phyloP scores from a whole-genome alignment of 2,329 filamentous ascomycete species.

The Dactylella cylindrospora region DNA sequence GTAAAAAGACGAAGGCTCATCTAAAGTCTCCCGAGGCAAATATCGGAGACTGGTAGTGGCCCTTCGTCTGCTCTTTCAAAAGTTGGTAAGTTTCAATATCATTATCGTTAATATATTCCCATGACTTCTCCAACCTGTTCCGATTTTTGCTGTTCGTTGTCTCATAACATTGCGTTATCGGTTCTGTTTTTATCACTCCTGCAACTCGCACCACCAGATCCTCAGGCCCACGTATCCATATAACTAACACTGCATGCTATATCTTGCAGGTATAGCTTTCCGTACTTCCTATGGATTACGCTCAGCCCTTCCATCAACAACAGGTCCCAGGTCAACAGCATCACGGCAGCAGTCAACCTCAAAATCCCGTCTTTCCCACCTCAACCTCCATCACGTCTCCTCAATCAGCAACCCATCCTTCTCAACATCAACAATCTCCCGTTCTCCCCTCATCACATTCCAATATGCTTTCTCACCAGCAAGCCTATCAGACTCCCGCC shows the following conservation, averaged over 20 bases:
- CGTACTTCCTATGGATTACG: conserved; percentile 45
- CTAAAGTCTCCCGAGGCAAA: conserved; percentile 43
- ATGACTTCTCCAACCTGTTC: conserved; percentile 28
- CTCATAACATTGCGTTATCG: conserved; percentile 38
- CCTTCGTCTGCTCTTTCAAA: conserved; percentile 43
- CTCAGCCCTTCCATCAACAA: conserved; percentile 45
- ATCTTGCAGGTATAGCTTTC: conserved; percentile 45
- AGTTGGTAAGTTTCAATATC: conserved; percentile 40
- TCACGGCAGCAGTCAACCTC: conserved; percentile 40
- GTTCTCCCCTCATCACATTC: conserved; percentile 28
- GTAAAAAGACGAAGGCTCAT: conserved; percentile 44
- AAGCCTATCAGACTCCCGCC: conserved; percentile 33
- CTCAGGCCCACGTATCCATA: conserved; percentile 31
- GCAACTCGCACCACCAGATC: conserved; percentile 37
- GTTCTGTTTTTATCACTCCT: conserved; percentile 30
- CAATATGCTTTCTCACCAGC: conserved; percentile 41
- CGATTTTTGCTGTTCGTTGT: conserved; percentile 7
- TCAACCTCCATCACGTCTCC: conserved; percentile 35
- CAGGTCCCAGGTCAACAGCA: conserved; percentile 43
- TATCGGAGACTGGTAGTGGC: conserved; percentile 43
- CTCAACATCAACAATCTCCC: conserved; percentile 38
- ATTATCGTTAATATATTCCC: conserved; percentile 15
- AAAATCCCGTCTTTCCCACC: conserved; percentile 27
- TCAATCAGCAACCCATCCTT: conserved; percentile 41
- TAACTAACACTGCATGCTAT: conserved; percentile 34